Evolutionary conservation across 1,284 basidiomycete genomes (phyloP).

Genomic region (Pulchroboletus neoregius): DNA sequence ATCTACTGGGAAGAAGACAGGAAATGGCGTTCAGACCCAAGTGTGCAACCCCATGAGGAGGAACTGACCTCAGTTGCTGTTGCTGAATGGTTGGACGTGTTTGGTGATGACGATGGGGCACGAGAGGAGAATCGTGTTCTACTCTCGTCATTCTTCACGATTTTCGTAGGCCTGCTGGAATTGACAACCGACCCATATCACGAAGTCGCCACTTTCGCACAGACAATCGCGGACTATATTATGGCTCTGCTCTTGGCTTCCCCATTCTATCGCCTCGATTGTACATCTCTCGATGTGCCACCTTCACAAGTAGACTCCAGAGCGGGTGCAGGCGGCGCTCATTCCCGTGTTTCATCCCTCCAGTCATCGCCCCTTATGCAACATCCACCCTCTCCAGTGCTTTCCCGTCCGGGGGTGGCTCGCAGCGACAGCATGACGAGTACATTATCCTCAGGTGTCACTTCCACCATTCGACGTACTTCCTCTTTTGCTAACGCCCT

Average conservation of each 20-base stretch:
- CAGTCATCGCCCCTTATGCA: conserved; percentile 40
- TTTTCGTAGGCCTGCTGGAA: conserved; percentile 88
- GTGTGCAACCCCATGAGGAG: conserved; percentile 48
- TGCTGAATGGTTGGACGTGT: conserved; percentile 70
- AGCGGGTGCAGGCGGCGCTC: conserved; percentile 31
- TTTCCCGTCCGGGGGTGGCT: conserved; percentile 44
- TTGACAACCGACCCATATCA: conserved; percentile 90
- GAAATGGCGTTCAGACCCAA: conserved; percentile 44
- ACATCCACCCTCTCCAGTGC: conserved; percentile 38
- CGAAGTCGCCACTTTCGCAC: conserved; percentile 88
- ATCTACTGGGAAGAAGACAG: conserved; percentile 88
- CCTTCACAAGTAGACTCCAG: conserved; percentile 36
- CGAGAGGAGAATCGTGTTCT: conserved; percentile 81
- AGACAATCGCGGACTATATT: conserved; percentile 91
- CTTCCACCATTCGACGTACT: conserved; percentile 71
- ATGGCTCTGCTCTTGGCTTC: conserved; percentile 87
- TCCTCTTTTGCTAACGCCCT: conserved; percentile 82
- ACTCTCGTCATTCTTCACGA: conserved; percentile 88
- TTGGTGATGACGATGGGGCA: conserved; percentile 61
- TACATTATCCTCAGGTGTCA: conserved; percentile 55
- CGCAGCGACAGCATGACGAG: conserved; percentile 62
- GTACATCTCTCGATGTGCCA: conserved; percentile 54
- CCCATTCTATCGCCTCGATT: conserved; percentile 73
- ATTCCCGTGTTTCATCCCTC: conserved; percentile 52
- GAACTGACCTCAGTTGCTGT: conserved; percentile 68